Conservation (phyloP, 768 basidiomycete genomes). For the Candolleomyces efflorescens region DNA sequence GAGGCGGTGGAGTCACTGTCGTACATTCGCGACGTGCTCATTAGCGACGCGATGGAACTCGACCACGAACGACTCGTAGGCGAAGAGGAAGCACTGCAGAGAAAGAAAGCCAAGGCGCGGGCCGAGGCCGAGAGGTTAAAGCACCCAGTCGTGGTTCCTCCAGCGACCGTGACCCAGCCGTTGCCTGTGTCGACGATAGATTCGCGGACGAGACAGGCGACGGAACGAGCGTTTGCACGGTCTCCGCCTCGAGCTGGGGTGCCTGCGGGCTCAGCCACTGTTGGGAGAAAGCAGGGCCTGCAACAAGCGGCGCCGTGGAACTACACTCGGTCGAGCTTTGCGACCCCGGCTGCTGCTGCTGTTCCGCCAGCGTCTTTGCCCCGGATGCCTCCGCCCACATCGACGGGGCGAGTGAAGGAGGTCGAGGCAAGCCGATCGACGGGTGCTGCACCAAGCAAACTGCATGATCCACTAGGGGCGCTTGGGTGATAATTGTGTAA, state of each 20-base stretch:
- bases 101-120: constrained; percentile 24
- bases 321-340: constrained; percentile 50
- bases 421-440: neutral
- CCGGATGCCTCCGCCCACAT: constrained; percentile 47
- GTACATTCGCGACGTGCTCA: constrained; percentile 73
- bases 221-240: constrained; percentile 13
- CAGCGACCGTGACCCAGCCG: constrained; percentile 27
- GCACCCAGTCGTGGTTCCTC: constrained; percentile 14
- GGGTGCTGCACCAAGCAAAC: constrained; percentile 3
- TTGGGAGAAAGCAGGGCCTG: neutral
- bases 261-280: constrained; percentile 8
- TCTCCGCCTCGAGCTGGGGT: constrained; percentile 11
- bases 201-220: constrained; percentile 21
- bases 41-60: constrained; percentile 46
- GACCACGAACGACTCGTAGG: constrained; percentile 67
- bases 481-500: constrained; percentile 12
- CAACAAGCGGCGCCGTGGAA: constrained; percentile 48
- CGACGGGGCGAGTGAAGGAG: constrained; percentile 30
- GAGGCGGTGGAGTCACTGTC: constrained; percentile 75
- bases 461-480: constrained; percentile 42
- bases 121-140: constrained; percentile 15
- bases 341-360: constrained; percentile 17
- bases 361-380: constrained; percentile 43
- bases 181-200: constrained; percentile 35
- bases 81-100: constrained; percentile 42